A percentile compares a stretch with the other conserved stretches of the same genome.
These are phyloP conservation scores for Nitzschia sp. DNA, from an alignment of 108 stramenopile genomes.

Conservation along the genomic window DNA sequence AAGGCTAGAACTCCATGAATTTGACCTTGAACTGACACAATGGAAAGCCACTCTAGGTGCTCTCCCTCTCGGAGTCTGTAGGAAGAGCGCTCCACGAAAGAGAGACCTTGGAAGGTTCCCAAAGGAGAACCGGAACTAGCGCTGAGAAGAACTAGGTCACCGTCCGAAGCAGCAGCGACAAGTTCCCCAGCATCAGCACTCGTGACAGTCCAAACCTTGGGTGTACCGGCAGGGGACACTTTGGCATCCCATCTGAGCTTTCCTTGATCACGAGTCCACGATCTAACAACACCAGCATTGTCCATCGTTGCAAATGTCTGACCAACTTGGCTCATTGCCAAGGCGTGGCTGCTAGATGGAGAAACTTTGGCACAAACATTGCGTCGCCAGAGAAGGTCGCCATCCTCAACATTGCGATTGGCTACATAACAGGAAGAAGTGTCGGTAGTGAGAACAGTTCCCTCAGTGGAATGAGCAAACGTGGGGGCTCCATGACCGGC, in stretches of 20 bases:
- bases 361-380: constrained; percentile 52
- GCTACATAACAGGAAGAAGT: constrained; percentile 56
- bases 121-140: constrained; percentile 12
- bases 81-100: not conserved
- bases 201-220: constrained; percentile 16
- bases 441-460: constrained; percentile 34
- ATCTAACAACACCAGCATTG: constrained; percentile 44
- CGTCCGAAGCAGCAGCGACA: constrained; percentile 29
- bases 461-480: constrained; percentile 15
- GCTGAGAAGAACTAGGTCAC: constrained; percentile 17
- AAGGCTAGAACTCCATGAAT: constrained; percentile 12
- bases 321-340: constrained; percentile 3
- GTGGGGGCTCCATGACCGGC: constrained; percentile 64
- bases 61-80: constrained; percentile 8
- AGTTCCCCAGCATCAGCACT: not conserved
- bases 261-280: constrained; percentile 47
- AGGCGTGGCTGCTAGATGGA: constrained; percentile 13
- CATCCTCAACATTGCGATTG: constrained; percentile 43
- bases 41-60: constrained; percentile 16
- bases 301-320: constrained; percentile 46
- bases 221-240: constrained; percentile 6
- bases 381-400: constrained; percentile 62
- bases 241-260: constrained; percentile 46
- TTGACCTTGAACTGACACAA: not conserved
- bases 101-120: constrained; percentile 1